Evolutionary conservation across 2,329 filamentous ascomycete species (phyloP), one percentile per base, ranked within the genome.

Genomic region (Curvularia sp.): DNA sequence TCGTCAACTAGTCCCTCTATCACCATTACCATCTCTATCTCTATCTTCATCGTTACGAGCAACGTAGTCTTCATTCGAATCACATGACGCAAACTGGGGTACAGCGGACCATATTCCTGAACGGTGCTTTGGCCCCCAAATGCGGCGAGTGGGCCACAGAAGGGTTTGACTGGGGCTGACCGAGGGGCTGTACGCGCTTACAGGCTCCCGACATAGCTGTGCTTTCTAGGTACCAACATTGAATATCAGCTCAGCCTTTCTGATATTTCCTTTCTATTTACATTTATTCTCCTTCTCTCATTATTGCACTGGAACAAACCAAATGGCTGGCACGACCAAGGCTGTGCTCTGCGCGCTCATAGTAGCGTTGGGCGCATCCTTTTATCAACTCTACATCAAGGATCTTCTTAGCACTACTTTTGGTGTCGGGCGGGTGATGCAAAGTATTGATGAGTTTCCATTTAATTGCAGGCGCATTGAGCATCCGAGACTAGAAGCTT

Each of bases 401-500:
- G 68, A 72, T 27, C 13, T 73, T 3, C 55, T 74, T 12, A 53
- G 56, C 8, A 60, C 60, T 8, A 67, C 63, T 0, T 48, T 72
- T 9, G 72, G 71, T n/a, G 19, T 72, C 21, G 67, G 71, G 5
- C 68, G 72, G 25, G 57, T 65, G 13, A 66, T 71, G 5, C 69
- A 74, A 43, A 54, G 49, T 15, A 67, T 73, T 19, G 68, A 72
- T 7, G 69, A 74, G 15, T 74, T 73, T 36, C 68, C 71, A 7
- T 74, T 64, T 42, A 49, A 57, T 3, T 74, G 71, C 46, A 59
- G 65, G 10, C 64, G 67, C 15, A 39, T 74, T 5, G 53, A 61
- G 25, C 64, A 74, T 55, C 61, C 69, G 9, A 60, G 61, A 3
- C 50, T 74, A 15, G 66, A 73, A 42, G 71, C 62, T 5, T 74